phyloP scores from a whole-genome alignment of 1,284 basidiomycete genomes.

The Taiwanofungus camphoratus region DNA sequence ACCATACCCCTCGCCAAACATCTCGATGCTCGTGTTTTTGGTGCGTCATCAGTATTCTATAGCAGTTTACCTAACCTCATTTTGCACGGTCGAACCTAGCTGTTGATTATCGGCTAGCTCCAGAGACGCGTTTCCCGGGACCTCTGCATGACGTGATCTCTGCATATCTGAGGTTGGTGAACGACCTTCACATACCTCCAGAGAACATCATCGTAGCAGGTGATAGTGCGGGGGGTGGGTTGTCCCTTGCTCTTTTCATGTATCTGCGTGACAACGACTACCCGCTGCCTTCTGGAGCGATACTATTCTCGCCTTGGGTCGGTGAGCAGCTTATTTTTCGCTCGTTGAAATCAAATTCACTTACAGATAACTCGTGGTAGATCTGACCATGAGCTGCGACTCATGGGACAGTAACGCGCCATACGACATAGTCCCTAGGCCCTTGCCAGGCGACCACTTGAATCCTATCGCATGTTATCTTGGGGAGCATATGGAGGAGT shows the following conservation, averaged over 20 bases:
- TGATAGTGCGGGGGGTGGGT: conserved; percentile 91
- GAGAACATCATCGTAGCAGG: conserved; percentile 87
- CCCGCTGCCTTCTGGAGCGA: conserved; percentile 74
- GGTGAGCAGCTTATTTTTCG: conserved; percentile 41
- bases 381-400: conserved; percentile 93
- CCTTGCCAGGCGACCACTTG: conserved; percentile 77
- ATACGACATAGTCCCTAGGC: conserved; percentile 76
- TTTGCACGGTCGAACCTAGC: conserved; percentile 43
- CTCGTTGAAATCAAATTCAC: not conserved
- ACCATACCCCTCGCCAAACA: conserved; percentile 91
- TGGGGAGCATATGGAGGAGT: conserved; percentile 78
- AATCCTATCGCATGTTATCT: conserved; percentile 93
- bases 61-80: not conserved
- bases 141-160: conserved; percentile 88
- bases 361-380: conserved; percentile 39
- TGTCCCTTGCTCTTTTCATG: conserved; percentile 83
- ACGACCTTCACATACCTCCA: conserved; percentile 87
- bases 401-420: conserved; percentile 93
- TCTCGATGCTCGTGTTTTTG: conserved; percentile 91
- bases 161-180: conserved; percentile 82
- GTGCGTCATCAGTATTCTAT: conserved; percentile 35
- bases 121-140: conserved; percentile 91
- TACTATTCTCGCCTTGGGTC: conserved; percentile 92
- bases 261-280: conserved; percentile 88
- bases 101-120: conserved; percentile 95